A percentile compares a stretch with the other conserved stretches of the same genome.
Conservation (phyloP, 495 filamentous ascomycete genomes). For the Trichoderma orchidacearum region DNA sequence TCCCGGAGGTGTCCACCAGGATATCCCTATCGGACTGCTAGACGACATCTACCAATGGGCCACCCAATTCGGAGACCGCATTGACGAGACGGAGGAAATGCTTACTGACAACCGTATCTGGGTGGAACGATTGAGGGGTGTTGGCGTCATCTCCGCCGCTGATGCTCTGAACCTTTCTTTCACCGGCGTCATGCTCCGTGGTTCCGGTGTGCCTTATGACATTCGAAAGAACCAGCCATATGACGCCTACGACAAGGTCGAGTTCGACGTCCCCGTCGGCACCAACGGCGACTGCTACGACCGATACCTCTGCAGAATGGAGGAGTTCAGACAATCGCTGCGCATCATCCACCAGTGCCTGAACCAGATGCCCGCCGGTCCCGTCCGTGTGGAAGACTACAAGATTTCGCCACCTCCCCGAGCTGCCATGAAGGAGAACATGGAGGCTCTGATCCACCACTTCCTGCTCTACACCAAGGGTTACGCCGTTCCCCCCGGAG, state of each 20-base stretch:
- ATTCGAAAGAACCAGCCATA: slow-evolving; percentile 92
- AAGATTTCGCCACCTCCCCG: slow-evolving; percentile 95
- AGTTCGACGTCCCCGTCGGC: slow-evolving; percentile 96
- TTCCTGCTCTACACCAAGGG: slow-evolving; percentile 98
- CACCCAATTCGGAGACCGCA: slow-evolving; percentile 97
- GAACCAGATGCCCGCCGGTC: slow-evolving; percentile 95
- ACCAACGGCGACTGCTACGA: slow-evolving; percentile 98
- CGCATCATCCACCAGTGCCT: slow-evolving; percentile 98
- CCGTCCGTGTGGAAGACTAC: slow-evolving; percentile 93
- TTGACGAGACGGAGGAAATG: slow-evolving; percentile 98
- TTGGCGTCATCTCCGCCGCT: slow-evolving; percentile 82
- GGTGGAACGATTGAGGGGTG: slow-evolving; percentile 79
- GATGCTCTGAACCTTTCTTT: slow-evolving; percentile 94
- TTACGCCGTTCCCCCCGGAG: slow-evolving; percentile 92
- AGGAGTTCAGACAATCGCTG: slow-evolving; percentile 95
- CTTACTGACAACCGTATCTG: slow-evolving; percentile 99
- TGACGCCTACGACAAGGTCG: slow-evolving; percentile 93
- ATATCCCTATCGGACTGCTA: slow-evolving; percentile 85
- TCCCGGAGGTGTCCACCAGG: slow-evolving; percentile 91
- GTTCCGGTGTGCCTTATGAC: slow-evolving; percentile 95
- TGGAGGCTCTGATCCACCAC: slow-evolving; percentile 99
- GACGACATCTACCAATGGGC: slow-evolving; percentile 99
- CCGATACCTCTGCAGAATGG: slow-evolving; percentile 97
- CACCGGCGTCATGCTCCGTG: slow-evolving; percentile 94
- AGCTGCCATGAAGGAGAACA: slow-evolving; percentile 99